Conservation (phyloP, 1,284 basidiomycete species). For the Naganishia sp. region DNA sequence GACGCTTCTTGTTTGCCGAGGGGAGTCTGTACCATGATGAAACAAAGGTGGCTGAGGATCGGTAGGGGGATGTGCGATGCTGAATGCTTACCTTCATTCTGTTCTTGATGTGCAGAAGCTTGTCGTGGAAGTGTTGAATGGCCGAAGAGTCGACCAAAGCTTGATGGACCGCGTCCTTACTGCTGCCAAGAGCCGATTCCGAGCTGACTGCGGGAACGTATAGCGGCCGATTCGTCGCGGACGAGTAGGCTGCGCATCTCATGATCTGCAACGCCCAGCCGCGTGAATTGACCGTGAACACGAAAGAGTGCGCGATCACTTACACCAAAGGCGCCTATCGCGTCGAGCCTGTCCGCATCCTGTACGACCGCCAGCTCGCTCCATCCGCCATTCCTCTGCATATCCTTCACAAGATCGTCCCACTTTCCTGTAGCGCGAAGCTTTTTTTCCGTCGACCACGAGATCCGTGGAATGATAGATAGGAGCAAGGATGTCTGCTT, state of each 20-base stretch:
- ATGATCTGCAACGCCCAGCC: conserved; percentile 58
- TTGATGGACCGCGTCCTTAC: conserved; percentile 41
- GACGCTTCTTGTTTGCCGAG: conserved; percentile 69
- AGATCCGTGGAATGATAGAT: conserved; percentile 75
- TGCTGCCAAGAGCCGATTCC: conserved; percentile 32
- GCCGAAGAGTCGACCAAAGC: conserved; percentile 61
- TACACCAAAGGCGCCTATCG: conserved; percentile 83
- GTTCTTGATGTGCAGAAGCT: conserved; percentile 71
- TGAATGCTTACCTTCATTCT: conserved; percentile 63
- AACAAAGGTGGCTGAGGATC: too few species aligned
- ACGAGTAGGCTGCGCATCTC: conserved; percentile 80
- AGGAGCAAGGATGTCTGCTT: conserved; percentile 43
- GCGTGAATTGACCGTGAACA: not conserved
- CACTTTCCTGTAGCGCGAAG: conserved; percentile 61
- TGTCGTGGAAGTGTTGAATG: conserved; percentile 84
- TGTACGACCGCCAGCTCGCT: conserved; percentile 84
- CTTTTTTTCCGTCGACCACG: conserved; percentile 81
- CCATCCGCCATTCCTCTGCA: conserved; percentile 72
- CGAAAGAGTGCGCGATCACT: conserved; percentile 35
- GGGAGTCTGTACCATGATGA: conserved; percentile 56
- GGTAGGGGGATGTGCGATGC: not conserved
- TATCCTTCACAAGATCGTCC: conserved; percentile 43
- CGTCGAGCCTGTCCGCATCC: conserved; percentile 88
- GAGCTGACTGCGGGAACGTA: conserved; percentile 58
- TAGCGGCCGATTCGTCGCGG: conserved; percentile 67